A percentile compares a stretch with the other conserved stretches of the same genome.
Evolutionary conservation across 441 rosid genomes (phyloP).

Genomic region (Erodium texanum): DNA sequence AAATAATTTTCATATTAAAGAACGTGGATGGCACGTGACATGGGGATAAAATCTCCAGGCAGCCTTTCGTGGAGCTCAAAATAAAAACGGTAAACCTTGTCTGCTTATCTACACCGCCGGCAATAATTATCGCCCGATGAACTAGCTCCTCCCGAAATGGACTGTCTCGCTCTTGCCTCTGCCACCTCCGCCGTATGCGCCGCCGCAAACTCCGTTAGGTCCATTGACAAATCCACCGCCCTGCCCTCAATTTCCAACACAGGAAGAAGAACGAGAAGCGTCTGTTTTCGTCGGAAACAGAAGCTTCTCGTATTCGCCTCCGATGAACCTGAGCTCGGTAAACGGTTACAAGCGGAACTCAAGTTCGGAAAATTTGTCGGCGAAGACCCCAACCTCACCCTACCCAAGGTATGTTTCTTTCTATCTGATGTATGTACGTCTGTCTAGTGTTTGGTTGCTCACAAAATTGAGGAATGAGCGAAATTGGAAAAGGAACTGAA

Average conservation of each 20-base stretch:
- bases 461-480: not conserved
- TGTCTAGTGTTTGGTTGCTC: not conserved
- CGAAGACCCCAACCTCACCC: constrained; percentile 81
- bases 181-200: constrained; percentile 26
- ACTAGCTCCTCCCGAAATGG: constrained; percentile 35
- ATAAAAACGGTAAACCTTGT: not conserved
- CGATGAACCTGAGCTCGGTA: constrained; percentile 29
- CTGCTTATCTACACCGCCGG: not conserved
- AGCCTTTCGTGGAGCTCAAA: not conserved
- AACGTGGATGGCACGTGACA: constrained; percentile 6
- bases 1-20: not conserved
- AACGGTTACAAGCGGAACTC: constrained; percentile 74
- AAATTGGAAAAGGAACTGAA: not conserved
- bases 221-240: not conserved
- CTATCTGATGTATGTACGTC: not conserved
- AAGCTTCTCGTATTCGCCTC: constrained; percentile 38
- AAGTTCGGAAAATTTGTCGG: constrained; percentile 73
- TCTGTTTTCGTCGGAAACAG: constrained; percentile 22
- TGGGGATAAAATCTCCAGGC: not conserved
- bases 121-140: constrained; percentile 8
- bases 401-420: constrained; percentile 55
- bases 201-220: not conserved
- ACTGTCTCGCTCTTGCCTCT: constrained; percentile 31
- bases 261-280: constrained; percentile 2
- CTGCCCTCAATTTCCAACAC: constrained; percentile 9